phyloP scores from a whole-genome alignment of 2,329 filamentous ascomycete genomes.

The Penicillium sp. region DNA sequence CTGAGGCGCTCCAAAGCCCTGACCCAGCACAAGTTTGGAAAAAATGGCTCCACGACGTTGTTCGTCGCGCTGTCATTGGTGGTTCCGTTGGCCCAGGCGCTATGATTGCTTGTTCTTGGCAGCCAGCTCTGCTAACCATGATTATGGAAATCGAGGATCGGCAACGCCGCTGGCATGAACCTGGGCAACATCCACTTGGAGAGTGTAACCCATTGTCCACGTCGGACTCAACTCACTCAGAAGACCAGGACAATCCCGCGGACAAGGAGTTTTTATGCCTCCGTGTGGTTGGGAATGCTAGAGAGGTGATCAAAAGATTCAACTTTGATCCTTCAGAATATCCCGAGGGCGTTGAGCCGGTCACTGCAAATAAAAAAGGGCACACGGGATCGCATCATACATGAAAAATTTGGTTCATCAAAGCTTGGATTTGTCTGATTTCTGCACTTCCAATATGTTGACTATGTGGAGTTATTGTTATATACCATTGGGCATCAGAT shows the following conservation, averaged over 20 bases:
- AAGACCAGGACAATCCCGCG: slow-evolving; percentile 10
- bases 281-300: slow-evolving; percentile 36
- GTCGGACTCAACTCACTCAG: neutral
- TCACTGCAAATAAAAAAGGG: neutral
- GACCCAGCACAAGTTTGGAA: slow-evolving; percentile 36
- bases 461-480: neutral
- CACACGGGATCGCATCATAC: neutral
- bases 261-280: slow-evolving; percentile 38
- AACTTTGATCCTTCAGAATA: slow-evolving; percentile 39
- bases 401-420: neutral
- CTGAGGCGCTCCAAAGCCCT: slow-evolving; percentile 28
- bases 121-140: slow-evolving; percentile 39
- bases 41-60: slow-evolving; percentile 40
- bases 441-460: neutral
- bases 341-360: slow-evolving; percentile 25
- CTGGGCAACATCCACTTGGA: slow-evolving; percentile 24
- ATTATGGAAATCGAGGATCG: slow-evolving; percentile 44
- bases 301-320: slow-evolving; percentile 36
- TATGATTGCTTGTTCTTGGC: slow-evolving; percentile 29
- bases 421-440: neutral
- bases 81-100: slow-evolving; percentile 27
- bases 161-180: slow-evolving; percentile 44
- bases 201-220: slow-evolving; percentile 11
- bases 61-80: slow-evolving; percentile 40
- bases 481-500: neutral